These are phyloP conservation scores for Tricharina praecox DNA, from an alignment of 495 filamentous ascomycete genomes.

Conservation along the genomic window DNA sequence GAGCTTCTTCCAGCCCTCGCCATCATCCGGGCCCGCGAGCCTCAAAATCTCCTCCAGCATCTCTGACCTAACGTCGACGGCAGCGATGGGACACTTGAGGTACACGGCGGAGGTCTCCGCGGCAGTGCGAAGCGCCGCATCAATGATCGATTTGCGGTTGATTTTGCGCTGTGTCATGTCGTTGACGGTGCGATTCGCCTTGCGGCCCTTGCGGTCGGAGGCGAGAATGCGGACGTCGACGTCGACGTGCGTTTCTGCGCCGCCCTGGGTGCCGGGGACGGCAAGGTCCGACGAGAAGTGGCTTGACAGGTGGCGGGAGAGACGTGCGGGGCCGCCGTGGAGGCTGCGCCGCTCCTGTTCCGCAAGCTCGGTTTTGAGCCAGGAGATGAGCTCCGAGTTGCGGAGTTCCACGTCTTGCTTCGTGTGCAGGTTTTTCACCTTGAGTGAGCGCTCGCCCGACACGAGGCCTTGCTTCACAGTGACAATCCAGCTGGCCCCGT, in stretches of 20 bases:
- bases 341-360: conserved; percentile 46
- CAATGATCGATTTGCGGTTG: conserved; percentile 69
- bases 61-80: conserved; percentile 74
- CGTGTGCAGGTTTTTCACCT: conserved; percentile 54
- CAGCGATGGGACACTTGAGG: conserved; percentile 52
- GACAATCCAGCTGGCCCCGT: conserved; percentile 72
- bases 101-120: conserved; percentile 47
- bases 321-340: conserved; percentile 20
- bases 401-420: conserved; percentile 75
- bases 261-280: conserved; percentile 24
- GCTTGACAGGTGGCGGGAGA: conserved; percentile 13
- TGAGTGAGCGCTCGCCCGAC: conserved; percentile 44
- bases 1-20: conserved; percentile 70
- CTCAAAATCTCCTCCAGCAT: conserved; percentile 59
- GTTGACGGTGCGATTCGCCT: too few species aligned
- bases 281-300: conserved; percentile 20
- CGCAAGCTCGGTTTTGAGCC: conserved; percentile 67
- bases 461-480: conserved; percentile 64
- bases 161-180: too few species aligned
- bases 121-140: conserved; percentile 52
- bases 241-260: conserved; percentile 31
- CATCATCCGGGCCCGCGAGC: conserved; percentile 56
- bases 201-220: conserved; percentile 69
- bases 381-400: conserved; percentile 54
- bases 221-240: conserved; percentile 71